Percentiles rank a stretch among this genome's conserved stretches.
phyloP scores from a whole-genome alignment of 2,329 filamentous ascomycete genomes.

The Penicillium sp. region DNA sequence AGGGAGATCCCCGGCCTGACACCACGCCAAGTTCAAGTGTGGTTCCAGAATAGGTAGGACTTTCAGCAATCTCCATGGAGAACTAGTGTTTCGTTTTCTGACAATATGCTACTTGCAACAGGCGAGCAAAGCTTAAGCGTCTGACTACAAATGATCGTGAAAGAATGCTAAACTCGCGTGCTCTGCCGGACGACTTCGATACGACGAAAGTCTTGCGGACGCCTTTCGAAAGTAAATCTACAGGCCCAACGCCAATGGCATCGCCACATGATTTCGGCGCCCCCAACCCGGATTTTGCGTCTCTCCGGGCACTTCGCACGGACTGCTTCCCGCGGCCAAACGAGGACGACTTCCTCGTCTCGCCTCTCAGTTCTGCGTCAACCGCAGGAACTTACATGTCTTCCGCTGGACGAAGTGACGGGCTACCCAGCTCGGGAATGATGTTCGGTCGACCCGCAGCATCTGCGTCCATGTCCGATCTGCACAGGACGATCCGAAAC shows the following conservation, averaged over 20 bases:
- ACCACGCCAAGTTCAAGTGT: constrained; percentile 92
- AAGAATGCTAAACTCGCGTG: constrained; percentile 63
- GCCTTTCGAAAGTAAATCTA: constrained; percentile 52
- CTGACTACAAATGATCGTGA: constrained; percentile 65
- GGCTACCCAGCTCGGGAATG: constrained; percentile 31
- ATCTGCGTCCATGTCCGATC: constrained; percentile 33
- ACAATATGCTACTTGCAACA: constrained; percentile 32
- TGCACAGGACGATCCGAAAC: constrained; percentile 35
- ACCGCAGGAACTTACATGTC: constrained; percentile 42
- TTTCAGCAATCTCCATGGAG: constrained; percentile 14
- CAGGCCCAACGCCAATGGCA: constrained; percentile 54
- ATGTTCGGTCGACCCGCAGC: constrained; percentile 32
- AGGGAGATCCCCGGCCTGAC: constrained; percentile 89
- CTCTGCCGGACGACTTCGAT: constrained; percentile 63
- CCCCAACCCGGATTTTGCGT: constrained; percentile 43
- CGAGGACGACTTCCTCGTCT: constrained; percentile 46
- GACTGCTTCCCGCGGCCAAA: constrained; percentile 38
- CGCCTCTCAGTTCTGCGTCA: constrained; percentile 42
- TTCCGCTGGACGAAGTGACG: constrained; percentile 36
- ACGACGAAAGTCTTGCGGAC: constrained; percentile 63
- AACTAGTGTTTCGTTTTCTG: constrained; percentile 13
- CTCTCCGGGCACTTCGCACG: constrained; percentile 38
- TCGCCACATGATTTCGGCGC: constrained; percentile 49
- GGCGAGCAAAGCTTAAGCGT: constrained; percentile 64
- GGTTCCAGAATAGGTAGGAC: constrained; percentile 93